These are phyloP conservation scores for Tylopilus felleus DNA, from an alignment of 768 basidiomycete genomes.

Conservation along the genomic window DNA sequence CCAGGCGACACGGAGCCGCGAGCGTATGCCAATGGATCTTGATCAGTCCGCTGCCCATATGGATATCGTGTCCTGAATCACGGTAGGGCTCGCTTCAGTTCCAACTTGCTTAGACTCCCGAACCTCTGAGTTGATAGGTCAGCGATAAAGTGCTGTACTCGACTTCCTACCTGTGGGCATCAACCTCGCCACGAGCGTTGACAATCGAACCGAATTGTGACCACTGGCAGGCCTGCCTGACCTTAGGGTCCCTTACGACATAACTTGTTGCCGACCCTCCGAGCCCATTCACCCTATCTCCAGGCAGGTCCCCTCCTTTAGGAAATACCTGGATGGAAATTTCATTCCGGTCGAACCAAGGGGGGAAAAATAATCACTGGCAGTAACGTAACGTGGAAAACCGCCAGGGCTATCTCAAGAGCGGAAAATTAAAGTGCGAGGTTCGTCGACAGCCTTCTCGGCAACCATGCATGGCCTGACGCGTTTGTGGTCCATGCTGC, in stretches of 20 bases:
- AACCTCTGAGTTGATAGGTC: background rate
- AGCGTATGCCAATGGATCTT: constrained; percentile 7
- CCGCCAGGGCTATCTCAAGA: constrained; percentile 4
- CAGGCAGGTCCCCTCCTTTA: constrained; percentile 13
- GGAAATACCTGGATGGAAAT: constrained; percentile 17
- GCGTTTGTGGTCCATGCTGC: constrained; percentile 13
- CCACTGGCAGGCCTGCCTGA: background rate
- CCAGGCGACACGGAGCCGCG: constrained; percentile 1
- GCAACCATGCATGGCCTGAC: constrained; percentile 5
- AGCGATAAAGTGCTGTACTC: background rate
- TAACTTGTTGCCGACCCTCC: constrained; percentile 11
- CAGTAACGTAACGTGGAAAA: constrained; percentile 30
- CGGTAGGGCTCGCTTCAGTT: background rate
- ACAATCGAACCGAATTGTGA: background rate
- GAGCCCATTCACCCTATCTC: constrained; percentile 19
- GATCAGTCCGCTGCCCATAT: constrained; percentile 9
- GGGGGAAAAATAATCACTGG: constrained; percentile 7
- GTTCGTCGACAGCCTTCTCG: constrained; percentile 5
- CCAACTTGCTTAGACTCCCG: background rate
- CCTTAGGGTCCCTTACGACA: constrained; percentile 24
- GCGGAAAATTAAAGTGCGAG: constrained; percentile 19
- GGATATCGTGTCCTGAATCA: background rate
- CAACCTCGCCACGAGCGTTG: background rate
- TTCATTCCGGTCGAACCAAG: constrained; percentile 3
- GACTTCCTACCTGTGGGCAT: background rate